phyloP scores from a whole-genome alignment of 2,329 filamentous ascomycete genomes.

The Malbranchea zuffiana region DNA sequence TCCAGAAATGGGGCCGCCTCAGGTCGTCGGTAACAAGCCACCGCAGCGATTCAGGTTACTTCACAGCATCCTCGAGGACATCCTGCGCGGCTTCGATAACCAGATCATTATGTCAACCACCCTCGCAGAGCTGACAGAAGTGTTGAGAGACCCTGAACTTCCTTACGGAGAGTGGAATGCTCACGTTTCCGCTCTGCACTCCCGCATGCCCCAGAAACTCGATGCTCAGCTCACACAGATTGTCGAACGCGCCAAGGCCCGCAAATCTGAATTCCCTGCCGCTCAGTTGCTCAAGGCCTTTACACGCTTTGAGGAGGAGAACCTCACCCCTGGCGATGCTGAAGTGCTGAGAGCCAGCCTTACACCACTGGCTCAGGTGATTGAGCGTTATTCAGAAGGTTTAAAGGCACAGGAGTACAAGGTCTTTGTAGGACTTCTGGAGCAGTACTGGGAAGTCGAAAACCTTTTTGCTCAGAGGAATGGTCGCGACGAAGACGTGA shows the following conservation, averaged over 20 bases:
- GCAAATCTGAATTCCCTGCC: conserved; percentile 80
- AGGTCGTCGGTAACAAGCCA: conserved; percentile 81
- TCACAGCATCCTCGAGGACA: conserved; percentile 69
- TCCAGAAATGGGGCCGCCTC: conserved; percentile 73
- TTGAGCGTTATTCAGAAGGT: conserved; percentile 72
- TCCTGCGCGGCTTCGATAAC: conserved; percentile 90
- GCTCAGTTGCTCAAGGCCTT: conserved; percentile 78
- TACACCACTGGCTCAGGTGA: conserved; percentile 63
- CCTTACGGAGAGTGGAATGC: conserved; percentile 95
- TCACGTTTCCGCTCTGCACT: conserved; percentile 91
- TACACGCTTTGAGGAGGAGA: conserved; percentile 79
- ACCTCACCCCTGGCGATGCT: conserved; percentile 60
- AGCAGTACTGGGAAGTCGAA: conserved; percentile 75
- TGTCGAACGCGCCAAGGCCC: conserved; percentile 68
- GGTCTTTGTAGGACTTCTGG: conserved; percentile 67
- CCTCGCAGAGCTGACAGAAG: conserved; percentile 77
- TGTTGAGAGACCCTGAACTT: conserved; percentile 78
- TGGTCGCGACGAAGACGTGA: conserved; percentile 81
- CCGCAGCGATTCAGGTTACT: conserved; percentile 75
- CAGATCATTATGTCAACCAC: conserved; percentile 87
- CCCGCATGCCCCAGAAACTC: conserved; percentile 91
- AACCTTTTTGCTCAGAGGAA: conserved; percentile 75
- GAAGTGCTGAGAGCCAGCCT: conserved; percentile 63
- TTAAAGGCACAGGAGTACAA: conserved; percentile 82
- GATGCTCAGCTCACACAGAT: conserved; percentile 72